Evolutionary conservation across 495 filamentous ascomycete species (phyloP).

Genomic region (Emericellopsis terricola): DNA sequence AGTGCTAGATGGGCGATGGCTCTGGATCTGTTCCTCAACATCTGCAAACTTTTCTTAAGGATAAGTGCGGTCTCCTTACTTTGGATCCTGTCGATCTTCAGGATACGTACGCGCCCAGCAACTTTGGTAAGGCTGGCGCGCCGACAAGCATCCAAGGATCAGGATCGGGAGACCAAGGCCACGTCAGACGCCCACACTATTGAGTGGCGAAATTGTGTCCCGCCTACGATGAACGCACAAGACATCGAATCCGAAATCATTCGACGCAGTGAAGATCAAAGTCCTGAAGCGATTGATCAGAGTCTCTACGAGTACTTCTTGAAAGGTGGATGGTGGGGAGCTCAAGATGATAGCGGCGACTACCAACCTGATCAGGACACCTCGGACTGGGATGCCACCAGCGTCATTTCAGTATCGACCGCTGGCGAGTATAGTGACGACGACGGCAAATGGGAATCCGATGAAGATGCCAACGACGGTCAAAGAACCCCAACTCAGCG

Average conservation of each 20-base stretch:
- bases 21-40: conserved; percentile 52
- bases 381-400: conserved; percentile 48
- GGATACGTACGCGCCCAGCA: conserved; percentile 41
- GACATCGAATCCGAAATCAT: conserved; percentile 2
- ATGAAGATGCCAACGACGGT: conserved; percentile 28
- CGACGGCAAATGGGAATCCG: conserved; percentile 36
- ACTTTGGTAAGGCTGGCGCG: conserved; percentile 39
- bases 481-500: conserved; percentile 58
- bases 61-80: conserved; percentile 37
- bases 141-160: conserved; percentile 11
- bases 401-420: conserved; percentile 44
- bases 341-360: conserved; percentile 55
- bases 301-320: conserved; percentile 70
- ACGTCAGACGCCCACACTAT: too few relatives aligned
- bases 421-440: conserved; percentile 3
- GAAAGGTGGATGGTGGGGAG: conserved; percentile 64
- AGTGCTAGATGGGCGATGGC: conserved; percentile 56
- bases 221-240: conserved; percentile 1
- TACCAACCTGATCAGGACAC: conserved; percentile 40
- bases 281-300: conserved; percentile 32
- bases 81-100: conserved; percentile 35
- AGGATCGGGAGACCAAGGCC: too few relatives aligned
- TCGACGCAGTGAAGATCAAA: background rate
- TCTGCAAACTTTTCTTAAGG: conserved; percentile 44
- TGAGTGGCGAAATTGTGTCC: conserved; percentile 3